Percentiles rank a stretch among this genome's conserved stretches.
phyloP scores from a whole-genome alignment of 1,284 basidiomycete genomes.

The Cryptococcus neoformans region DNA sequence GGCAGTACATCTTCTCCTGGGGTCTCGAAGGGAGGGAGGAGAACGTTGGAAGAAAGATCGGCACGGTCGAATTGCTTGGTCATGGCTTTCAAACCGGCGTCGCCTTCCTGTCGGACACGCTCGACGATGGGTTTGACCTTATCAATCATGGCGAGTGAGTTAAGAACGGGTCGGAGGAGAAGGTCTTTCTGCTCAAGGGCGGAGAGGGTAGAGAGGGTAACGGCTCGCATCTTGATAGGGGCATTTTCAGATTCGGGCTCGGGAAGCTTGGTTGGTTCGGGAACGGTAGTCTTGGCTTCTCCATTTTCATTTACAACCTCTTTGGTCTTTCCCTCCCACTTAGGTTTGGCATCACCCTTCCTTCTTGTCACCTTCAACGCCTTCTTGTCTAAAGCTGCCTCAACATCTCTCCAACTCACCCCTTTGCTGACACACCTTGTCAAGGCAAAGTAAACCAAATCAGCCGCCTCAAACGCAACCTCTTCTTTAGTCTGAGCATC shows the following conservation, averaged over 20 bases:
- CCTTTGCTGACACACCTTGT: conserved; percentile 83
- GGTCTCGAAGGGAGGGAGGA: conserved; percentile 51
- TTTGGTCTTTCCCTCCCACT: conserved; percentile 58
- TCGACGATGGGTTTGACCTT: conserved; percentile 95
- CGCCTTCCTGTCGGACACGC: conserved; percentile 78
- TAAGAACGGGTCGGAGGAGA: conserved; percentile 86
- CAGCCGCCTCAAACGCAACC: conserved; percentile 94
- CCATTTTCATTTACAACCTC: conserved; percentile 23
- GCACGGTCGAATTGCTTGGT: conserved; percentile 90
- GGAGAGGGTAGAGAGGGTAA: conserved; percentile 59
- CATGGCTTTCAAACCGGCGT: conserved; percentile 80
- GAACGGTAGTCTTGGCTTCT: conserved; percentile 40
- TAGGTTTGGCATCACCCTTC: conserved; percentile 89
- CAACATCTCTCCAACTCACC: conserved; percentile 80
- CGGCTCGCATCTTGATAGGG: conserved; percentile 71
- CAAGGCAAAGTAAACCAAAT: conserved; percentile 91
- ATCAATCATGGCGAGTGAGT: conserved; percentile 89
- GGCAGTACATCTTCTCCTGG: conserved; percentile 58
- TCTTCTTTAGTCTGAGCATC: conserved; percentile 75
- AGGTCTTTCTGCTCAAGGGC: conserved; percentile 63
- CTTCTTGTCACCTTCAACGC: conserved; percentile 83
- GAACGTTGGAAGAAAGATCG: conserved; percentile 52
- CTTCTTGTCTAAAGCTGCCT: conserved; percentile 79
- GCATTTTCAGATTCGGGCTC: conserved; percentile 22
- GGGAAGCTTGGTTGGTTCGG: conserved; percentile 43